A percentile compares a stretch with the other conserved stretches of the same genome.
Evolutionary conservation across 139 green algal genomes (phyloP).

Genomic region (Chloropicon primus): DNA sequence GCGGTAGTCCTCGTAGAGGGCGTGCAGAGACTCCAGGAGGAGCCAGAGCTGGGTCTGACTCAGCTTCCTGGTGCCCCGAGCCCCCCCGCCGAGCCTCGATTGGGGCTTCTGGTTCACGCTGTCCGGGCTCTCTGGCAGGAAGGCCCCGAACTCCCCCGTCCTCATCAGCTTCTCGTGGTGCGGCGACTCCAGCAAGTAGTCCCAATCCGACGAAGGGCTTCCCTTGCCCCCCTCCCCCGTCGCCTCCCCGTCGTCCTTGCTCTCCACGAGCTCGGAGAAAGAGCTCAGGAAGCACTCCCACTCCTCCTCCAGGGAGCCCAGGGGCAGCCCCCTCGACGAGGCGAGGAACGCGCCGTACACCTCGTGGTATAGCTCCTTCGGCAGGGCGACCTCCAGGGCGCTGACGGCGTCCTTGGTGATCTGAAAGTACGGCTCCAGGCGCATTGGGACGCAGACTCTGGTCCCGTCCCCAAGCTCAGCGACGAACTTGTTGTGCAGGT

Average conservation of each 20-base stretch:
- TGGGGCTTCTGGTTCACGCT: no score
- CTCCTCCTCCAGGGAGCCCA: neutral
- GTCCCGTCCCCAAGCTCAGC: neutral
- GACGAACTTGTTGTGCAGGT: neutral
- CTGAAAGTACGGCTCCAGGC: conserved; percentile 12
- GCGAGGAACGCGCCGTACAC: conserved; percentile 24
- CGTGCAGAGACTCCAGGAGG: conserved; percentile 44
- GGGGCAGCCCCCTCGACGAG: neutral
- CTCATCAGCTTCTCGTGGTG: neutral
- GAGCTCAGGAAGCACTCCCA: neutral
- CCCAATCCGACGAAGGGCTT: neutral
- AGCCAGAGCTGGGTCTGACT: conserved; percentile 12
- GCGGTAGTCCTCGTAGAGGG: conserved; percentile 58
- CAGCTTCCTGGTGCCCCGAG: neutral
- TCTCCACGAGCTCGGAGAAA: neutral
- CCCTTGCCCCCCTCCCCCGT: neutral
- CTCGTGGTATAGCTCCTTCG: conserved; percentile 11
- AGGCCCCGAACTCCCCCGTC: neutral
- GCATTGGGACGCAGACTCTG: conserved; percentile 26
- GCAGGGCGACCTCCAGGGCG: conserved; percentile 28
- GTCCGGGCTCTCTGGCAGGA: neutral
- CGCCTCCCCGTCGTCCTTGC: neutral
- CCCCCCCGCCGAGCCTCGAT: neutral
- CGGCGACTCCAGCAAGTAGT: neutral
- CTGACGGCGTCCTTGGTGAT: conserved; percentile 26